Evolutionary conservation across 2,329 filamentous ascomycete species (phyloP).

Genomic region (Sclerotinia subarctica): DNA sequence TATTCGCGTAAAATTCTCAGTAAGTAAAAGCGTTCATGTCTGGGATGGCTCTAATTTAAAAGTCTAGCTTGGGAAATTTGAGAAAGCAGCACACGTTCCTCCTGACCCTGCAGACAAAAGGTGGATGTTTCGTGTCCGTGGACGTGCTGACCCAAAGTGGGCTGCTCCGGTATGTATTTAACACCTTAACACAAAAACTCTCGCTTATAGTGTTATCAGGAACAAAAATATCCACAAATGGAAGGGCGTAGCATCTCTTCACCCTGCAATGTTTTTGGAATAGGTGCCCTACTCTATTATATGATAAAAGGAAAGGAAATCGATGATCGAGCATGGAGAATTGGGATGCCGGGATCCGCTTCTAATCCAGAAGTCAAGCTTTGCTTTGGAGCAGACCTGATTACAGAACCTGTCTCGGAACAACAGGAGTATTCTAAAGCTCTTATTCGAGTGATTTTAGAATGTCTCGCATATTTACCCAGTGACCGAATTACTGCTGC

Average conservation of each 20-base stretch:
- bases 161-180: not conserved
- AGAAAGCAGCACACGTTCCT: not conserved
- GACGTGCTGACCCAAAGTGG: not conserved
- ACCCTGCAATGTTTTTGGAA: not conserved
- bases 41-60: not conserved
- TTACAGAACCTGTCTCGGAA: not conserved
- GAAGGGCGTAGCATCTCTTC: not conserved
- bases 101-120: not conserved
- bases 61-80: not conserved
- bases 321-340: not conserved
- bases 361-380: not conserved
- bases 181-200: not conserved
- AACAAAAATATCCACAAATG: not conserved
- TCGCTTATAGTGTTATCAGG: not conserved
- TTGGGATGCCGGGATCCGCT: not conserved
- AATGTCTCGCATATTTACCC: not conserved
- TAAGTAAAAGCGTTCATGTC: not conserved
- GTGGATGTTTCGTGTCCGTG: not conserved
- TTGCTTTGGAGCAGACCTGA: not conserved
- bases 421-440: not conserved
- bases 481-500: not conserved
- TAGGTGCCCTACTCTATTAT: not conserved
- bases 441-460: not conserved
- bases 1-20: not conserved
- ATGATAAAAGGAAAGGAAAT: not conserved